These are phyloP conservation scores for Xylaria sp. DNA, from an alignment of 2,329 filamentous ascomycete genomes.

Conservation along the genomic window DNA sequence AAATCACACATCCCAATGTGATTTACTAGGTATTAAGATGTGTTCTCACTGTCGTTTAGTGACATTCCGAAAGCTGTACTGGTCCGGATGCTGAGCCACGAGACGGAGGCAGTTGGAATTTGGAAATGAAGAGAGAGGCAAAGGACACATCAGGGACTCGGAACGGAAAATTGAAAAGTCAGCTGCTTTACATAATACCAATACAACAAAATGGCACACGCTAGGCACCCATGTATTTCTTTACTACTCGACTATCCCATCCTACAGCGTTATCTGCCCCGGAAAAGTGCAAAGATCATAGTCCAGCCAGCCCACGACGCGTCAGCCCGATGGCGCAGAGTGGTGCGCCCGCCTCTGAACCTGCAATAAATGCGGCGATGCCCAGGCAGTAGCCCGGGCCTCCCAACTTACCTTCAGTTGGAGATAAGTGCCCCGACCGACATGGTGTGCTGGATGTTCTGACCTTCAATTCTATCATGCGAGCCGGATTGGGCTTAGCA, in stretches of 20 bases:
- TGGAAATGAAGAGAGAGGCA: background rate
- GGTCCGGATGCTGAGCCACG: background rate
- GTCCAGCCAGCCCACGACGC: background rate
- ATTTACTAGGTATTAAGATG: background rate
- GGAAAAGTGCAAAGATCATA: background rate
- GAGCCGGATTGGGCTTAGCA: too few relatives aligned
- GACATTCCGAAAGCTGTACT: background rate
- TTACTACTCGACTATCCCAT: background rate
- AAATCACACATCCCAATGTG: background rate
- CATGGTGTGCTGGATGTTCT: too few relatives aligned
- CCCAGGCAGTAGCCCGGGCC: too few relatives aligned
- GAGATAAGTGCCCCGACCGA: too few relatives aligned
- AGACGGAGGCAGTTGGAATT: background rate
- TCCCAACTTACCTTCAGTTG: too few relatives aligned
- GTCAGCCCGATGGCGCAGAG: background rate
- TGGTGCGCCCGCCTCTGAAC: background rate
- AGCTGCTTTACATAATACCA: background rate
- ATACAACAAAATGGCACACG: background rate
- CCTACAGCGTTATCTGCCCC: background rate
- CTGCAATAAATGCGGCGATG: conserved; percentile 7
- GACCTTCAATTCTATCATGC: too few relatives aligned
- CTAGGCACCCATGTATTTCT: background rate
- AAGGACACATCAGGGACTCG: background rate
- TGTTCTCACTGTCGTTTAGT: background rate
- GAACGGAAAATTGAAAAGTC: background rate